A percentile compares a stretch with the other conserved stretches of the same genome.
These are phyloP conservation scores for Inga leiocalycina DNA, from an alignment of 306 rosid species.

Conservation along the genomic window DNA sequence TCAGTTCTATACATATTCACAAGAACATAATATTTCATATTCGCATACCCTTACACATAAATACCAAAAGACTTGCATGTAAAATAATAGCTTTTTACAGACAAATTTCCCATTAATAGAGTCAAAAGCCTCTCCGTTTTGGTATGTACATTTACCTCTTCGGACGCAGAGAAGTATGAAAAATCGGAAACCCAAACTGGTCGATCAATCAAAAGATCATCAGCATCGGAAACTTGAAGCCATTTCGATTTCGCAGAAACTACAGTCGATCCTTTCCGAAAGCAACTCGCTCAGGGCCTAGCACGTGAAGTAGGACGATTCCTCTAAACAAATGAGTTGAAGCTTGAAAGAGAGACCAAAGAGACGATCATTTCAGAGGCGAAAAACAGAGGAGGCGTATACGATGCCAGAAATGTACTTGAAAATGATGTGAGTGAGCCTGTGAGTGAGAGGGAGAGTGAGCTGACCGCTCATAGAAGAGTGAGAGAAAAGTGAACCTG, in stretches of 20 bases:
- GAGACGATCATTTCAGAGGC: not conserved
- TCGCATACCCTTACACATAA: not conserved
- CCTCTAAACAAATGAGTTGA: not conserved
- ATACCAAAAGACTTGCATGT: not conserved
- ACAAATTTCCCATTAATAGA: not conserved
- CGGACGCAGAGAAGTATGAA: not conserved
- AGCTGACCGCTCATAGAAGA: not conserved
- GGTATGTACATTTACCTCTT: not conserved
- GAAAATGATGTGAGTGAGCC: slow-evolving; percentile 12
- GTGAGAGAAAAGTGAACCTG: not conserved
- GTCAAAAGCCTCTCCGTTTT: not conserved
- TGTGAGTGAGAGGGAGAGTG: not conserved
- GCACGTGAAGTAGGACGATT: not conserved
- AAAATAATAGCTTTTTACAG: not conserved
- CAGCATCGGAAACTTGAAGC: not conserved
- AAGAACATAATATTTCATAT: not conserved
- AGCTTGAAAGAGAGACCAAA: not conserved
- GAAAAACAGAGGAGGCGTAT: not conserved
- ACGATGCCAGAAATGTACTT: slow-evolving; percentile 6
- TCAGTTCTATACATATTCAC: not conserved
- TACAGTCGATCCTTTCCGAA: slow-evolving; percentile 5
- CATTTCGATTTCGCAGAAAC: not conserved
- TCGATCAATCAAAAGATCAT: not conserved
- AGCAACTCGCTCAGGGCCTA: slow-evolving; percentile 10
- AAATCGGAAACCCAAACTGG: not conserved